Percentiles rank a stretch among this genome's conserved stretches.
Evolutionary conservation across 192 early-diverging fungal species (phyloP).

Genomic region (Geranomyces michiganensis): DNA sequence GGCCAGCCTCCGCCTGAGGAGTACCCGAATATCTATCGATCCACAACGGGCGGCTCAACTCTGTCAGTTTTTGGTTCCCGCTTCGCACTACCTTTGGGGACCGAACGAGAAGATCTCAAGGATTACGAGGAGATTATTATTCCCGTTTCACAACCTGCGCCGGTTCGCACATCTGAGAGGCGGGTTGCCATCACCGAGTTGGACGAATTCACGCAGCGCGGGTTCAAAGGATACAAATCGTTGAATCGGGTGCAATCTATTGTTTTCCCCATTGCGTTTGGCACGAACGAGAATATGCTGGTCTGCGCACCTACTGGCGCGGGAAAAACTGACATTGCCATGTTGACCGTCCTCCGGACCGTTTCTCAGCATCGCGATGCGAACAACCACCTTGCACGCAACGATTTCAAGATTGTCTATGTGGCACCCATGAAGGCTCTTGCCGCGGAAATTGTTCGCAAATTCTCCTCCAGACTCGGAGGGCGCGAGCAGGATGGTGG

Average conservation of each 20-base stretch:
- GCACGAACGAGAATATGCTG: conserved; percentile 97
- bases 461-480: conserved; percentile 81
- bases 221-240: conserved; percentile 82
- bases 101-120: conserved; percentile 68
- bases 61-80: conserved; percentile 78
- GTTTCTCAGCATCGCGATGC: conserved; percentile 64
- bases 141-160: conserved; percentile 73
- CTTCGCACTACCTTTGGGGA: conserved; percentile 79
- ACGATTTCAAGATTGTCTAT: conserved; percentile 98
- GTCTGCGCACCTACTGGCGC: conserved; percentile 98
- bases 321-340: conserved; percentile 94
- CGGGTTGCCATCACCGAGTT: conserved; percentile 68
- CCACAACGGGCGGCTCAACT: conserved; percentile 62
- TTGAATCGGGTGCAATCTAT: conserved; percentile 96
- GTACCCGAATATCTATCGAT: conserved; percentile 87
- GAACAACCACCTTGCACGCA: conserved; percentile 63
- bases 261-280: conserved; percentile 90
- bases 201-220: conserved; percentile 68
- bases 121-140: conserved; percentile 93
- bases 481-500: conserved; percentile 52
- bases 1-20: conserved; percentile 33
- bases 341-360: conserved; percentile 87
- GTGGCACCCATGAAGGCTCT: conserved; percentile 99
- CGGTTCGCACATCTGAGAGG: conserved; percentile 64
- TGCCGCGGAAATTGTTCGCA: conserved; percentile 91